Evolutionary conservation across 768 basidiomycete species (phyloP).

Genomic region (Trametes villosa): DNA sequence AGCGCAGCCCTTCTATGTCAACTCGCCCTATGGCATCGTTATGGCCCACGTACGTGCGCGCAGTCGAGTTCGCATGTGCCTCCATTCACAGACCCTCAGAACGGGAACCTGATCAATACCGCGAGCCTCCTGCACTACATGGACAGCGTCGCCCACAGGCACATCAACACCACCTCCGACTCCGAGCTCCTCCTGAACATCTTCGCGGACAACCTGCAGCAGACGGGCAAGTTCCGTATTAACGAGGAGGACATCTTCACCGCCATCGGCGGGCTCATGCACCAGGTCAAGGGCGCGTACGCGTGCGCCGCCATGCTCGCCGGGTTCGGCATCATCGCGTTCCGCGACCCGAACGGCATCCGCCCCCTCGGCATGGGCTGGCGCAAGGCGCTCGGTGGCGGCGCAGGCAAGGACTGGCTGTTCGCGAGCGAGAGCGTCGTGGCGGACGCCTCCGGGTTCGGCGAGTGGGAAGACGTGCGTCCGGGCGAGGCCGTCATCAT

Average conservation of each 20-base stretch:
- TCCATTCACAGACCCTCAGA: conserved; percentile 51
- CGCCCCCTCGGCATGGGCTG: conserved; percentile 88
- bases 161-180: conserved; percentile 98
- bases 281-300: conserved; percentile 89
- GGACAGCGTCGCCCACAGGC: conserved; percentile 95
- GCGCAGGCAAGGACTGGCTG: conserved; percentile 75
- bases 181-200: conserved; percentile 97
- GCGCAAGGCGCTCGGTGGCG: conserved; percentile 52
- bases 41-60: conserved; percentile 83
- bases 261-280: conserved; percentile 88
- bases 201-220: conserved; percentile 95
- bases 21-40: conserved; percentile 99
- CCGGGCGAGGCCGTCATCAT: conserved; percentile 97
- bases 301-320: conserved; percentile 99
- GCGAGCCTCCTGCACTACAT: conserved; percentile 84
- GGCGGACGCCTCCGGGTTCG: conserved; percentile 90
- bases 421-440: conserved; percentile 96
- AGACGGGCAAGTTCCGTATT: conserved; percentile 98
- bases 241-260: conserved; percentile 99
- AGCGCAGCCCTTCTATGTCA: conserved; percentile 99
- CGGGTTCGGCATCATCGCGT: conserved; percentile 97
- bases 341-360: conserved; percentile 98
- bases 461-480: conserved; percentile 91
- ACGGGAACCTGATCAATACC: conserved; percentile 98
- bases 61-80: not conserved